A percentile compares a stretch with the other conserved stretches of the same genome.
phyloP scores from a whole-genome alignment of 148 eudicot species.

The Euryodendron excelsum region DNA sequence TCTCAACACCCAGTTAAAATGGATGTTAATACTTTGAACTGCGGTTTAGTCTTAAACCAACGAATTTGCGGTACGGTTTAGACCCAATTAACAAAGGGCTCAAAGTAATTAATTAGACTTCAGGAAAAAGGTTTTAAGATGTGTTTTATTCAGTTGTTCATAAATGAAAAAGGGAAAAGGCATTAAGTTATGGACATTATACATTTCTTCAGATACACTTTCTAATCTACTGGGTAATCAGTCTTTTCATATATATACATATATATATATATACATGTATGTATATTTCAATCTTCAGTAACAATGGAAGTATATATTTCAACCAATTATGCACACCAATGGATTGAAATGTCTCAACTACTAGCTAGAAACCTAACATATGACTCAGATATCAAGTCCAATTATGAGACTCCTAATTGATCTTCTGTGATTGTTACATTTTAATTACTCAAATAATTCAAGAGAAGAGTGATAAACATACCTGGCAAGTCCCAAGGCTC shows the following conservation, averaged over 20 bases:
- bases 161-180: background rate
- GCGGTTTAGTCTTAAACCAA: no score
- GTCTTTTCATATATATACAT: no score
- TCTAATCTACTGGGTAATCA: constrained; percentile 14
- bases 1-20: no score
- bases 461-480: constrained; percentile 14
- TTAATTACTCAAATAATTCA: background rate
- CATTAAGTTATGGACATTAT: background rate
- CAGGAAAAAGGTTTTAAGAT: no score
- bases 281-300: background rate
- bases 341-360: background rate
- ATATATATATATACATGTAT: background rate
- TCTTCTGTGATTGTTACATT: no score
- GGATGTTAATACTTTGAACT: no score
- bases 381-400: background rate
- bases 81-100: no score
- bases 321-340: background rate
- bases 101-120: no score
- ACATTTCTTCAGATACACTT: constrained; percentile 33
- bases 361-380: background rate
- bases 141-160: no score
- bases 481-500: constrained; percentile 95
- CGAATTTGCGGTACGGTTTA: no score
- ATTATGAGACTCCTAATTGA: background rate
- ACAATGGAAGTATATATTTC: background rate